Conservation (phyloP, 2,329 filamentous ascomycete genomes). For the Aspergillus bombycis region DNA sequence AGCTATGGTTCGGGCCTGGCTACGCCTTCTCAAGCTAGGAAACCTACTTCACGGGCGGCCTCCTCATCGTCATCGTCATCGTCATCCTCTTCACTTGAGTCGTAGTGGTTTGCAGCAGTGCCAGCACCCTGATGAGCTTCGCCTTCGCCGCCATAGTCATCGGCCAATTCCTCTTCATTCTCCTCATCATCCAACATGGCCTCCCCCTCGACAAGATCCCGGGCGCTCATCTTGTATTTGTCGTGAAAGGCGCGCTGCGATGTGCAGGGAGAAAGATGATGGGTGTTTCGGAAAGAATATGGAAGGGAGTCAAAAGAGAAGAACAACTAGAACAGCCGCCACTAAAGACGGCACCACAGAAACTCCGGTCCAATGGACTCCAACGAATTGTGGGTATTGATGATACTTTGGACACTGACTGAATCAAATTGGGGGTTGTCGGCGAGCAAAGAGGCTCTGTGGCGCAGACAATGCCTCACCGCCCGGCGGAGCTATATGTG, state of each 20-base stretch:
- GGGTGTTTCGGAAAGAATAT: background rate
- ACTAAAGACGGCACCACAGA: conserved; percentile 1
- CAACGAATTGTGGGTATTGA: background rate
- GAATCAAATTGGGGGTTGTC: background rate
- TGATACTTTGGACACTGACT: background rate
- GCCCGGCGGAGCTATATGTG: background rate
- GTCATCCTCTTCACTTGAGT: conserved; percentile 90
- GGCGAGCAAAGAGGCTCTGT: background rate
- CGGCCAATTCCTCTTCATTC: conserved; percentile 80
- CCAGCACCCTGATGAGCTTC: conserved; percentile 51
- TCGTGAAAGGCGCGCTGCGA: conserved; percentile 6
- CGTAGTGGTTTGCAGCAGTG: conserved; percentile 57
- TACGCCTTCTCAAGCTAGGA: background rate
- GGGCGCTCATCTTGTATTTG: conserved; percentile 57
- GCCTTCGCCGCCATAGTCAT: conserved; percentile 63
- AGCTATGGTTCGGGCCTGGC: conserved; percentile 9
- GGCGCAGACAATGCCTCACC: conserved; percentile 3
- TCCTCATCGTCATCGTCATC: conserved; percentile 92
- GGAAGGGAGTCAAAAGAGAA: background rate
- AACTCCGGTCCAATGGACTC: background rate
- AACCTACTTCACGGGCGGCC: conserved; percentile 71
- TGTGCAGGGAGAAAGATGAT: conserved; percentile 6
- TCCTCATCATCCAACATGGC: conserved; percentile 85
- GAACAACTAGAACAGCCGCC: background rate
- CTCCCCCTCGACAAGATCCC: conserved; percentile 77